Base-by-base conservation (phyloP, 106 monocot species). In the Dendrobium huoshanense region DNA sequence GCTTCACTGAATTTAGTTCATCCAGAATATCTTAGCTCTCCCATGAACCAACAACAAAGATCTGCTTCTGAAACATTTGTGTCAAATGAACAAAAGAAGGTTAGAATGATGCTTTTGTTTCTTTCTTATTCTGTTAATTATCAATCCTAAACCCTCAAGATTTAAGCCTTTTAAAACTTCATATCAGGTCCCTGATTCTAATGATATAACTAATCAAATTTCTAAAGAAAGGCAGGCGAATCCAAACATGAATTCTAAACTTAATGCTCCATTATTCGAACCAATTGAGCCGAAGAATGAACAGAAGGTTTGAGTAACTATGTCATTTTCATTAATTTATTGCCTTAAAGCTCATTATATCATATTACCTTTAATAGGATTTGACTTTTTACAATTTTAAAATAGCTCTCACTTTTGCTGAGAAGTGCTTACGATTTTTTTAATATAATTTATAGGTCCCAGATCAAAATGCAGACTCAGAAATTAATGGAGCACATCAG, bases 151-250 rank as follows among this genome's bases (percentile, higher is more conserved):
- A 43, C 7, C 43, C 6, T 75, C 13, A 49, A 25, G 7, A 75
- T 77, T 41, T 77, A 10, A 75, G 24, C n/a, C 16, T 45, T 79
- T 80, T 48, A 70, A 77, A 79, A 27, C 13, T 80, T 77, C 24
- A 67, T 77, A 4, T 68, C 85, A 97, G 90, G 85, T 82, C 47
- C 58, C 90, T 77, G 86, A 92, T 45, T 85, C 76, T n/a, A 86
- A 78, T 78, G 80, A 56, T 20, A 72, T 85, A 58, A 78, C 75
- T 41, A 47, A 85, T 56, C 40, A 78, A 78, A 59, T 65, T 29
- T 68, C 79, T 22, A 75, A 83, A 80, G 89, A 81, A 70, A 13
- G 86, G 29, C 70, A 72, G 24, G 84, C 81, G 5, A 80, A 41
- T 17, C 73, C 81, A 82, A 73, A 78, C 78, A 73, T 77, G 59